Percentiles rank a stretch among this genome's conserved stretches.
These are phyloP conservation scores for Backusella mclennaniae DNA, from an alignment of 192 early-diverging fungal genomes.

Conservation along the genomic window DNA sequence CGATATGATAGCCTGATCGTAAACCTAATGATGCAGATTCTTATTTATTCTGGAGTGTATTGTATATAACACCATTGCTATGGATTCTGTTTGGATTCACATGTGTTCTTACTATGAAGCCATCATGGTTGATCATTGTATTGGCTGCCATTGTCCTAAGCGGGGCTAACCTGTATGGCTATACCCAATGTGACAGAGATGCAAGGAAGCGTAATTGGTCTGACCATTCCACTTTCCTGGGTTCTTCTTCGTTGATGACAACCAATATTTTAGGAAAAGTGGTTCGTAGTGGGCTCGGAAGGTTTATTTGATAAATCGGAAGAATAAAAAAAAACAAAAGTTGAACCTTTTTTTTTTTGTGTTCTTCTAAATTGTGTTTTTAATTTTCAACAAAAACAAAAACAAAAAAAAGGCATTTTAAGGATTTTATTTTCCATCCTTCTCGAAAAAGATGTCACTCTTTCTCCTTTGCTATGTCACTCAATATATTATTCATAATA, in stretches of 20 bases:
- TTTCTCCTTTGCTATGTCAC: background rate
- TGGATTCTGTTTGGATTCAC: constrained; percentile 82
- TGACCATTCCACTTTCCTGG: background rate
- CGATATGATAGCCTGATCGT: constrained; percentile 54
- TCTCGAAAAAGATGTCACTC: background rate
- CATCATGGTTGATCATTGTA: constrained; percentile 88
- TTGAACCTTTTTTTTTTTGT: background rate
- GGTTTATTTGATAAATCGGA: background rate
- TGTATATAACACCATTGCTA: constrained; percentile 81
- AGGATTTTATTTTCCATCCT: background rate
- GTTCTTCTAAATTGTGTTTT: background rate
- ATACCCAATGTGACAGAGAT: constrained; percentile 94
- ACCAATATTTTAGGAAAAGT: background rate
- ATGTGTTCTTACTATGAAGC: constrained; percentile 60
- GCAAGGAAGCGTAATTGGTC: constrained; percentile 48
- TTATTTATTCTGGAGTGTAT: constrained; percentile 86
- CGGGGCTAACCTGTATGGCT: constrained; percentile 91
- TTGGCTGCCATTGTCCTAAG: constrained; percentile 83
- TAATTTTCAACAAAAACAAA: too few species aligned
- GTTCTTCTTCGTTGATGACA: background rate
- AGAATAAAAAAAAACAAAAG: background rate
- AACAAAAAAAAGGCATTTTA: background rate
- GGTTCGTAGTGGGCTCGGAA: background rate
- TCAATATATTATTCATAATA: background rate
- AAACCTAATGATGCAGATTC: constrained; percentile 82